Conservation (phyloP, 2,329 filamentous ascomycete species). For the Bipolaris cookei region DNA sequence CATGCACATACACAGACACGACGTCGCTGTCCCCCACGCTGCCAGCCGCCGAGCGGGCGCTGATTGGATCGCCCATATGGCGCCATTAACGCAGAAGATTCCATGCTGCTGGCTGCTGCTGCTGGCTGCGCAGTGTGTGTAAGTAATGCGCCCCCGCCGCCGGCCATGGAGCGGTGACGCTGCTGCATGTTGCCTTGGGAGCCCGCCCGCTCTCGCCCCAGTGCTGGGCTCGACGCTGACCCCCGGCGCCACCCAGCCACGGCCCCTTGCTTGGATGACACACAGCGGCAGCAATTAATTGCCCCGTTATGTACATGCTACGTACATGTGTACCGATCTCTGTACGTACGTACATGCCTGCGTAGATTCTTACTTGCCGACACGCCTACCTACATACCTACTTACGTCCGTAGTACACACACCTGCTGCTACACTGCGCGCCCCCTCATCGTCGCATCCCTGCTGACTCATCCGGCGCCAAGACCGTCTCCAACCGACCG, state of each 20-base stretch:
- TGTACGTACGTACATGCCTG: no score
- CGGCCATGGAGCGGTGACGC: slow-evolving; percentile 33
- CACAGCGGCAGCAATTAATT: neutral
- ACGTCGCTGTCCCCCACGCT: slow-evolving; percentile 26
- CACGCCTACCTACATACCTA: no score
- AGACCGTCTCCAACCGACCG: slow-evolving; percentile 19
- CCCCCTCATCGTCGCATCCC: neutral
- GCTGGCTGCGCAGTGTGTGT: neutral
- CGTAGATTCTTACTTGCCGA: no score
- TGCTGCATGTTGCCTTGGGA: slow-evolving; percentile 12
- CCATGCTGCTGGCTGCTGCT: slow-evolving; percentile 6
- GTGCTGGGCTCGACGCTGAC: slow-evolving; percentile 26
- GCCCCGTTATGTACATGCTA: no score
- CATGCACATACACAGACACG: slow-evolving; percentile 20
- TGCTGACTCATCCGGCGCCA: slow-evolving; percentile 3
- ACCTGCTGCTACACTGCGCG: no score
- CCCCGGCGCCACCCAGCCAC: slow-evolving; percentile 6
- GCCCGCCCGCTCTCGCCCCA: slow-evolving; percentile 18
- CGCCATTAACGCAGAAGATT: slow-evolving; percentile 19
- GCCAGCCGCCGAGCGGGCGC: neutral
- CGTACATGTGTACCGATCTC: neutral
- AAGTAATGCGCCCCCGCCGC: slow-evolving; percentile 18
- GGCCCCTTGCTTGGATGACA: slow-evolving; percentile 5
- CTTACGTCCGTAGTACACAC: no score
- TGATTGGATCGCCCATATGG: slow-evolving; percentile 24